Evolutionary conservation across 768 basidiomycete species (phyloP).

Genomic region (Pleurotus salmoneostramineus): DNA sequence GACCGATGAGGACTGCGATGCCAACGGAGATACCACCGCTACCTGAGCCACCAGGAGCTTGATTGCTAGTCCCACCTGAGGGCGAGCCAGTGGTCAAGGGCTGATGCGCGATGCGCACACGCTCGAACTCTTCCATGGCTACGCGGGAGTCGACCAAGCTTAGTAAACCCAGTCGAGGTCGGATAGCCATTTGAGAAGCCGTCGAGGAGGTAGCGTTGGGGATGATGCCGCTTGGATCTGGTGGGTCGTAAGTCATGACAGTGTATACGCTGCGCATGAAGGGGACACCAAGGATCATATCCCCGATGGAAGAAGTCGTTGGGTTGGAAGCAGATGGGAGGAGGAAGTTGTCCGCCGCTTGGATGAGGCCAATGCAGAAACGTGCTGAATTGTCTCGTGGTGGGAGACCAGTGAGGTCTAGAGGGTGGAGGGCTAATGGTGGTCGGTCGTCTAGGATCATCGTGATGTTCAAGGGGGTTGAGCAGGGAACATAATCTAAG

Average conservation of each 20-base stretch:
- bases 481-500: conserved; percentile 73
- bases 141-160: conserved; percentile 55
- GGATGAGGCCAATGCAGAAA: conserved; percentile 66
- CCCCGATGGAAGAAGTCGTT: conserved; percentile 37
- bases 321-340: conserved; percentile 21
- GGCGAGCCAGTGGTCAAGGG: conserved; percentile 33
- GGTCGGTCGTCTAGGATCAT: conserved; percentile 58
- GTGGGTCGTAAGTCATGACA: conserved; percentile 64
- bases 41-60: conserved; percentile 8
- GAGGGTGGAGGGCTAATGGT: conserved; percentile 65
- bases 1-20: conserved; percentile 56
- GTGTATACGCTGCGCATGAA: conserved; percentile 76
- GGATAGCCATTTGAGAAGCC: conserved; percentile 17
- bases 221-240: conserved; percentile 42
- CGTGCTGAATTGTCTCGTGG: conserved; percentile 34
- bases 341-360: conserved; percentile 45
- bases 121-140: conserved; percentile 66
- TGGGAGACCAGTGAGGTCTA: conserved; percentile 61
- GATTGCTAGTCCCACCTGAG: conserved; percentile 10
- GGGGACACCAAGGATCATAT: conserved; percentile 77
- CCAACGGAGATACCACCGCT: conserved; percentile 51
- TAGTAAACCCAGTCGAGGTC: conserved; percentile 56
- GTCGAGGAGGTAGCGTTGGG: conserved; percentile 16
- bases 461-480: conserved; percentile 66
- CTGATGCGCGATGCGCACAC: conserved; percentile 62